A percentile compares a stretch with the other conserved stretches of the same genome.
Evolutionary conservation across 208 protist species (phyloP).

Genomic region (Naegleria lovaniensis): DNA sequence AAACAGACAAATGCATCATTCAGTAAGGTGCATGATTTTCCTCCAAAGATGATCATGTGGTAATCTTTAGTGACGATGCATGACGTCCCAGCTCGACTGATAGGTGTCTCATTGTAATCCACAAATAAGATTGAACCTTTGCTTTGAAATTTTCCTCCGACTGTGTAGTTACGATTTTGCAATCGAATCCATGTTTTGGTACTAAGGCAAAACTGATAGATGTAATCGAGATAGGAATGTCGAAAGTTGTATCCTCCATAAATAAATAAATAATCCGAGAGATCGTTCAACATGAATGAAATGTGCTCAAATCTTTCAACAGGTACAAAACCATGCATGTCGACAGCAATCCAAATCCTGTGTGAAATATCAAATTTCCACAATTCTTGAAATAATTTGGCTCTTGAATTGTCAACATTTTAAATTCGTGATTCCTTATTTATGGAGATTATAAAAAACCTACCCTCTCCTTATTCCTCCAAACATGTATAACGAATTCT

Average conservation of each 20-base stretch:
- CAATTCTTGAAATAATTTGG: neutral
- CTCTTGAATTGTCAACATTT: too few species aligned
- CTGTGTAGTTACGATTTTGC: neutral
- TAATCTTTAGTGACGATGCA: neutral
- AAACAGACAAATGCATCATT: neutral
- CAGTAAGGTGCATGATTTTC: neutral
- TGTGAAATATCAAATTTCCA: neutral
- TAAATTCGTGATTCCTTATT: too few species aligned
- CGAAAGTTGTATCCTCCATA: neutral
- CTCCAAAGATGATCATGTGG: neutral
- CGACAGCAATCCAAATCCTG: neutral
- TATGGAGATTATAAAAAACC: too few species aligned
- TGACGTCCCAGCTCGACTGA: neutral
- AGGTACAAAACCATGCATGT: neutral
- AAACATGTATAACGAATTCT: neutral
- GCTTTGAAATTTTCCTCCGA: neutral
- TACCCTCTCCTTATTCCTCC: neutral
- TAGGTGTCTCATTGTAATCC: neutral
- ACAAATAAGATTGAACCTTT: neutral
- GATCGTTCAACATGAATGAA: neutral
- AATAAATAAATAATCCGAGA: neutral
- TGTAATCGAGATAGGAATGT: neutral
- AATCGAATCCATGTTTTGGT: neutral
- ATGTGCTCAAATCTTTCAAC: neutral
- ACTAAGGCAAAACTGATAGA: neutral